phyloP scores from a whole-genome alignment of 2,329 filamentous ascomycete species.

The Ceratocystis harringtonii region DNA sequence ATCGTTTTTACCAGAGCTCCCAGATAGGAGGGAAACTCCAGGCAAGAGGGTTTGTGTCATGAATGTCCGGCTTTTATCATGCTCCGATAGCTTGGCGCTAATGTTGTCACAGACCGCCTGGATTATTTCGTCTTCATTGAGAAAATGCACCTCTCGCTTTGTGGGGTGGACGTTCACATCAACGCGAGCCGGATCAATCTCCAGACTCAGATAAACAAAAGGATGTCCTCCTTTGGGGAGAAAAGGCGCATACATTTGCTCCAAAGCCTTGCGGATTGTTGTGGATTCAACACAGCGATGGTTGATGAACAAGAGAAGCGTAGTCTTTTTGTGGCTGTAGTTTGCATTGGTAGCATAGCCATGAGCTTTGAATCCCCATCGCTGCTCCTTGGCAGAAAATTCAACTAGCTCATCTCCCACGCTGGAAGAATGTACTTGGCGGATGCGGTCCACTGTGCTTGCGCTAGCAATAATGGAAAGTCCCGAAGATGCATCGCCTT shows the following conservation, averaged over 20 bases:
- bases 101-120: slow-evolving; percentile 72
- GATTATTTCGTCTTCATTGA: slow-evolving; percentile 94
- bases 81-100: slow-evolving; percentile 59
- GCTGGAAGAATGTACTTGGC: slow-evolving; percentile 70
- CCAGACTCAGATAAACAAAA: slow-evolving; percentile 80
- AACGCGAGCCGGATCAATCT: slow-evolving; percentile 81
- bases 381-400: slow-evolving; percentile 54
- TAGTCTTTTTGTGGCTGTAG: slow-evolving; percentile 81
- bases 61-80: slow-evolving; percentile 89
- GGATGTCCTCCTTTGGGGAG: slow-evolving; percentile 89
- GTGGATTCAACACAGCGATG: slow-evolving; percentile 85
- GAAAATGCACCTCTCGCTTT: slow-evolving; percentile 89
- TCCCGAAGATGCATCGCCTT: slow-evolving; percentile 70
- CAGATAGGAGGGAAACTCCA: slow-evolving; percentile 31
- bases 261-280: slow-evolving; percentile 73
- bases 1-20: slow-evolving; percentile 22
- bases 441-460: slow-evolving; percentile 64
- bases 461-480: slow-evolving; percentile 65
- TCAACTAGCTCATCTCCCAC: slow-evolving; percentile 81
- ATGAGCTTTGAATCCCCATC: slow-evolving; percentile 69
- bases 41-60: slow-evolving; percentile 83
- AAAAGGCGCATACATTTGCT: slow-evolving; percentile 77
- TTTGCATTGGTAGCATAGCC: slow-evolving; percentile 87
- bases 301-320: slow-evolving; percentile 85
- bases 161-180: slow-evolving; percentile 98